Evolutionary conservation across 371 early-diverging fungal genomes (phyloP), one percentile per base, ranked within the genome.

Genomic region (Encephalitozoon intestinalis): DNA sequence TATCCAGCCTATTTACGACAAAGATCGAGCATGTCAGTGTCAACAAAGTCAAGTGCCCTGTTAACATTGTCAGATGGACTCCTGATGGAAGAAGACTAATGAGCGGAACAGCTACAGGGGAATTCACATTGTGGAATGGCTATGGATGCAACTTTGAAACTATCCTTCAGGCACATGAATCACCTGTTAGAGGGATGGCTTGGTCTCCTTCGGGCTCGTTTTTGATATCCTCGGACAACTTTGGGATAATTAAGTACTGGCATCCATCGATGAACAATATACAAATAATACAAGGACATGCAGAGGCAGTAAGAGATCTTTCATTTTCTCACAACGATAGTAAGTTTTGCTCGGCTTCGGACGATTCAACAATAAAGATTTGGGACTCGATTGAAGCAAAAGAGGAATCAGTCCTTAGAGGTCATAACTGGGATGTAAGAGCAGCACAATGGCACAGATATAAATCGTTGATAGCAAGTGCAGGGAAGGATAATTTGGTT

Each of bases 381-480:
- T 96, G 96, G 94, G 90, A 91, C 81, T 95, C 94, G 80, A 89
- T 89, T 40, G 90, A 90, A 26, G 91, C 91, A 0, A 85, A 87
- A 40, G 94, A 93, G 76, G 98, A 97, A 79, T 21, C 67, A 39
- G 67, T 51, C 7, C 69, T 84, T 11, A 28, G 39, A 43, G 96
- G 97, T 0, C 99, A 99, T 84, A 96, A 94, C 54, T 96, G 97
- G 95, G 98, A 97, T 86, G 97, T 99, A 11, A 91, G 94, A 81
- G 91, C 92, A 76, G 89, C 95, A 0, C 94, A 97, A 80, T 99
- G 97, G 97, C 97, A 99, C 84, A 94, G 95, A 12, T 89, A 88
- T 79, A 90, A 94, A 79, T 91, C 92, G 0, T 84, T 99, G 50
- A 86, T 99, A 0, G 98, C 96, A 6, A 94, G 95, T 23, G 97